phyloP scores from a whole-genome alignment of 2,329 filamentous ascomycete species.

The Colletotrichum gloeosporioides region DNA sequence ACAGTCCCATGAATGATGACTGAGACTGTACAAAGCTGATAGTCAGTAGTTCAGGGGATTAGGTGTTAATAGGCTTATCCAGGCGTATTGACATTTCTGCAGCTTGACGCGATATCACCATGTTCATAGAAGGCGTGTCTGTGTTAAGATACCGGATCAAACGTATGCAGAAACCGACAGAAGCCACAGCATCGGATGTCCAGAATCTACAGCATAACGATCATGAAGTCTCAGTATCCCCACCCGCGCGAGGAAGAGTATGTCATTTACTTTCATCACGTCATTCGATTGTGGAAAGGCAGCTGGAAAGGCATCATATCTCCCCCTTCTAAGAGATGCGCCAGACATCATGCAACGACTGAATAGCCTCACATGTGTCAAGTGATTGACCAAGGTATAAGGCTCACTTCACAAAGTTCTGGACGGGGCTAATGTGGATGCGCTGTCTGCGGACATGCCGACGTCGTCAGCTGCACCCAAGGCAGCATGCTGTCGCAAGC shows the following conservation, averaged over 20 bases:
- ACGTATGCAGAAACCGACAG: neutral
- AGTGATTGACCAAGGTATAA: neutral
- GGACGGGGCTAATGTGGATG: neutral
- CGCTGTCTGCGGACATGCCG: neutral
- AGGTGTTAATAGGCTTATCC: neutral
- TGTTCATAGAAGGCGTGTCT: neutral
- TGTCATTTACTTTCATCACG: accelerated
- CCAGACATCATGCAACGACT: neutral
- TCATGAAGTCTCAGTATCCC: neutral
- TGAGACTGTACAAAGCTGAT: neutral
- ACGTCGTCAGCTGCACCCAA: neutral
- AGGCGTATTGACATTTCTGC: accelerated
- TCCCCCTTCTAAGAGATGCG: neutral
- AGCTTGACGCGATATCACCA: neutral
- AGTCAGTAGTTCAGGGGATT: neutral
- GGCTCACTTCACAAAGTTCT: neutral
- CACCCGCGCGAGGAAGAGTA: neutral
- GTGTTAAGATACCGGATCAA: neutral
- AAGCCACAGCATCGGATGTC: neutral
- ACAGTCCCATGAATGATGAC: neutral
- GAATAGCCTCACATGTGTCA: neutral
- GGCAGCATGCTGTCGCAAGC: neutral
- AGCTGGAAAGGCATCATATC: neutral
- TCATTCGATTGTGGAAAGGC: neutral
- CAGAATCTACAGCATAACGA: neutral